Evolutionary conservation across 2,329 filamentous ascomycete species (phyloP).

Genomic region (Nectriaceae sp.): DNA sequence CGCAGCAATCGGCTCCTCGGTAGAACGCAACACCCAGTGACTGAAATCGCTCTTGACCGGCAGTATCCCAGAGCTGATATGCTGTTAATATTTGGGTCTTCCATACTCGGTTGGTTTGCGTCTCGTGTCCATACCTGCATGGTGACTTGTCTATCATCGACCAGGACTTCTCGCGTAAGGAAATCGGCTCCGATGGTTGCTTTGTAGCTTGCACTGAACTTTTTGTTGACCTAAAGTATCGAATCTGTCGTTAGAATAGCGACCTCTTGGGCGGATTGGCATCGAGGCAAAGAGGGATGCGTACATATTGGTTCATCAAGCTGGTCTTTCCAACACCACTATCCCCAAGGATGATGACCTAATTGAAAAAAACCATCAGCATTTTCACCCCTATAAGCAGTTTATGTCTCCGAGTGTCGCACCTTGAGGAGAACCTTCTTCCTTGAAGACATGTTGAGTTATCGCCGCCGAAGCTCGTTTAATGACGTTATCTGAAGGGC

Average conservation of each 20-base stretch:
- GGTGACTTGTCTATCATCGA: slow-evolving; percentile 95
- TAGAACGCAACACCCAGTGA: slow-evolving; percentile 97
- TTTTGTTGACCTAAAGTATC: slow-evolving; percentile 87
- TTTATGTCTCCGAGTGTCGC: slow-evolving; percentile 20
- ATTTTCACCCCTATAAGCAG: background rate
- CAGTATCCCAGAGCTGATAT: slow-evolving; percentile 90
- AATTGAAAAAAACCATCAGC: slow-evolving; percentile 21
- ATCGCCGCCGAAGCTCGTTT: slow-evolving; percentile 22
- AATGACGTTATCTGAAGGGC: slow-evolving; percentile 35
- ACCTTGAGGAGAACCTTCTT: slow-evolving; percentile 95
- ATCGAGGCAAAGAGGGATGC: slow-evolving; percentile 32
- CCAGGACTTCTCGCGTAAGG: slow-evolving; percentile 94
- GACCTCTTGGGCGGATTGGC: background rate
- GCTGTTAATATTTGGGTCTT: slow-evolving; percentile 7
- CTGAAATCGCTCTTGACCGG: slow-evolving; percentile 96
- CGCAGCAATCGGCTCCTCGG: slow-evolving; percentile 95
- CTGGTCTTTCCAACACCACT: slow-evolving; percentile 99
- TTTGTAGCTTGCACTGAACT: slow-evolving; percentile 99
- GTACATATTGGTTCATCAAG: slow-evolving; percentile 99
- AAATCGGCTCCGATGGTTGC: slow-evolving; percentile 99
- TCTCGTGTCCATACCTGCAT: slow-evolving; percentile 73
- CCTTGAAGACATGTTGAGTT: slow-evolving; percentile 67
- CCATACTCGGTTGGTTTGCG: slow-evolving; percentile 1
- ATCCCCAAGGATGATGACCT: slow-evolving; percentile 99
- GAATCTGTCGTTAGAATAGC: background rate